Base-by-base conservation (phyloP, 106 monocot species). In the Amphibolis antarctica region DNA sequence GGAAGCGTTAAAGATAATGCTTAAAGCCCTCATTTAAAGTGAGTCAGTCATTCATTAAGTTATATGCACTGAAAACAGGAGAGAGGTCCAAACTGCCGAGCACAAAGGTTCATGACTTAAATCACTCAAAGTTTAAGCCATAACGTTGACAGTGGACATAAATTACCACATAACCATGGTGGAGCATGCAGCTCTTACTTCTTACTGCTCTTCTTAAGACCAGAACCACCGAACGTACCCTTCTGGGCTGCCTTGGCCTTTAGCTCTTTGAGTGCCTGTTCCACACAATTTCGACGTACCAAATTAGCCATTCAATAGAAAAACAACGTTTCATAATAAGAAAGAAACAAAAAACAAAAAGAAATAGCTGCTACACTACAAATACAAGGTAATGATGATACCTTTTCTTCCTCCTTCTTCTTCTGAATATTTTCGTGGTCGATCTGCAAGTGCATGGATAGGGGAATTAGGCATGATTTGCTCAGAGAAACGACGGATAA, bases 201-300 rank as follows among this genome's bases (percentile, higher is more conserved):
- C 74, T 84, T 84, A 7, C 84, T 80, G 12, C 84, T 84, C 61
- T 84, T 84, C 71, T 84, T 84, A 9, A 84, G 80, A 3, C 84
- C 84, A 44, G 80, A 18, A 46, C 84, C 84, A 36, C 84, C 77
- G 53, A 84, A 74, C 5, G 74, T 23, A 20, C 80, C 84, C 68
- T 84, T 84, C 70, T 80, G 80, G 1, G 75, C 49, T 46, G 83
- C 84, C 55, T 84, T 84, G 15, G 84, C 84, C 55, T 68, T 84
- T 64, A 84, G 44, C 43, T 84, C 84, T 64, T 77, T 84, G 71
- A 84, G 54, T 53, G 80, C 84, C 84, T 84, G 63, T 52, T 48
- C 7, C 36, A 36, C 7, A 36, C 36, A n/a, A 36, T 36, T 36
- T 36, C 36, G 7, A 36, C 2, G 7, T 36, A 36, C n/a, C 36